Percentiles rank a stretch among this genome's conserved stretches.
phyloP scores from a whole-genome alignment of 352 stramenopile genomes.

The Phytopythium mirpurense region DNA sequence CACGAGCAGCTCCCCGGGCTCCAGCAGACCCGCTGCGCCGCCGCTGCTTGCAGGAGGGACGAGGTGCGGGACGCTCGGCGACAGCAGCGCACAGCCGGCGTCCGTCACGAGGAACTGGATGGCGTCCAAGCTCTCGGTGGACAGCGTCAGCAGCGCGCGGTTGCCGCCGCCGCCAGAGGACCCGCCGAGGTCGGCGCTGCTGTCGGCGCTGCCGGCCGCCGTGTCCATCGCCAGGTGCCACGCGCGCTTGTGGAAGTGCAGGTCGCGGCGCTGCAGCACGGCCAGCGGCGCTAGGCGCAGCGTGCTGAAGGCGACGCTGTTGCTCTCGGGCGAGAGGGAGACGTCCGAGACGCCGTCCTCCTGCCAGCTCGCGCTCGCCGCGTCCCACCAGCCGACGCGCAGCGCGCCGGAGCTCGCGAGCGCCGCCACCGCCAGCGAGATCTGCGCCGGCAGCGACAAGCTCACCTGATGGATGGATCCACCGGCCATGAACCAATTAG shows the following conservation, averaged over 20 bases:
- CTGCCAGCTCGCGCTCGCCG: slow-evolving; percentile 41
- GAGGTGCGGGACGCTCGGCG: slow-evolving; percentile 43
- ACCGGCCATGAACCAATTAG: too few species aligned
- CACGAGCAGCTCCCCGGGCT: slow-evolving; percentile 51
- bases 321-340: slow-evolving; percentile 45
- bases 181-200: not conserved
- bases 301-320: slow-evolving; percentile 62
- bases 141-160: slow-evolving; percentile 42
- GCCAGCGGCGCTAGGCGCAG: slow-evolving; percentile 73
- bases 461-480: slow-evolving; percentile 14
- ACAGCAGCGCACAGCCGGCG: slow-evolving; percentile 45
- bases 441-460: slow-evolving; percentile 39
- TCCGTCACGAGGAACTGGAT: slow-evolving; percentile 72
- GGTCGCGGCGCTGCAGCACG: slow-evolving; percentile 58
- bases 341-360: slow-evolving; percentile 77
- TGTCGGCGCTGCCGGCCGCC: slow-evolving; percentile 9
- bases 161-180: slow-evolving; percentile 7
- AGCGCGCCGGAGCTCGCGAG: slow-evolving; percentile 8
- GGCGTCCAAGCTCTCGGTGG: slow-evolving; percentile 41
- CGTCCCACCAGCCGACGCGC: slow-evolving; percentile 71
- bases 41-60: slow-evolving; percentile 4
- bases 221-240: slow-evolving; percentile 66
- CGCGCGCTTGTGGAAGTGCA: slow-evolving; percentile 58
- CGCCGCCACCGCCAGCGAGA: slow-evolving; percentile 30
- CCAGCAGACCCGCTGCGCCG: not conserved